Percentiles rank a stretch among this genome's conserved stretches.
These are phyloP conservation scores for Boletus insuetus DNA, from an alignment of 768 basidiomycete genomes.

Conservation along the genomic window DNA sequence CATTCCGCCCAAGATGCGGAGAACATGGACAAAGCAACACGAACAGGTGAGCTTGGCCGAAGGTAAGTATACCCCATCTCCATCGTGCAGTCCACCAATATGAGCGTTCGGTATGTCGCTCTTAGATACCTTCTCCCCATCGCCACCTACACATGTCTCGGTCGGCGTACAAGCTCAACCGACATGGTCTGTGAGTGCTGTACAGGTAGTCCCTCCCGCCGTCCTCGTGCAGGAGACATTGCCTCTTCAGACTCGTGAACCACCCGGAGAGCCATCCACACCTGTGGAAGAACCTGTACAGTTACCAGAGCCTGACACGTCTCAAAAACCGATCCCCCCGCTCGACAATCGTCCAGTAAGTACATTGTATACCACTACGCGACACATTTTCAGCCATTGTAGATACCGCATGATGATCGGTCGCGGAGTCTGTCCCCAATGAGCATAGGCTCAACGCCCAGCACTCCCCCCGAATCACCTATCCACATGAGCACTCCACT, in stretches of 20 bases:
- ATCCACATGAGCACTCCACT: conserved; percentile 1
- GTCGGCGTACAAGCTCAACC: conserved; percentile 47
- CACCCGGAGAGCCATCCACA: conserved; percentile 7
- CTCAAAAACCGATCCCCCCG: conserved; percentile 14
- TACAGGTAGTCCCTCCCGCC: conserved; percentile 34
- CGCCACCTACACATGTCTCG: conserved; percentile 34
- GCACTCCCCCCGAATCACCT: conserved; percentile 34
- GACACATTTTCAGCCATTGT: conserved; percentile 25
- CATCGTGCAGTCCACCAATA: conserved; percentile 11
- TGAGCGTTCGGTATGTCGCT: conserved; percentile 29
- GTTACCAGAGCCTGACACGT: neutral
- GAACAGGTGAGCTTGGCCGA: conserved; percentile 41
- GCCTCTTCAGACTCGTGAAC: conserved; percentile 1
- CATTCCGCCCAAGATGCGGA: conserved; percentile 64
- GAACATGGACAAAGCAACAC: conserved; percentile 52
- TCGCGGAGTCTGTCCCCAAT: conserved; percentile 58
- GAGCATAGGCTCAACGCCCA: conserved; percentile 54
- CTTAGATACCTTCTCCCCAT: conserved; percentile 25
- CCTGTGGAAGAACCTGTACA: conserved; percentile 11
- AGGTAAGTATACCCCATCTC: conserved; percentile 34
- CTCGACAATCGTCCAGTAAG: conserved; percentile 24
- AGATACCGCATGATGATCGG: conserved; percentile 29
- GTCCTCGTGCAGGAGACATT: conserved; percentile 12
- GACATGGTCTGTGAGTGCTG: conserved; percentile 34
- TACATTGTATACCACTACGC: conserved; percentile 1